Evolutionary conservation across 306 rosid species (phyloP).

Genomic region (Dalbergia oliveri): DNA sequence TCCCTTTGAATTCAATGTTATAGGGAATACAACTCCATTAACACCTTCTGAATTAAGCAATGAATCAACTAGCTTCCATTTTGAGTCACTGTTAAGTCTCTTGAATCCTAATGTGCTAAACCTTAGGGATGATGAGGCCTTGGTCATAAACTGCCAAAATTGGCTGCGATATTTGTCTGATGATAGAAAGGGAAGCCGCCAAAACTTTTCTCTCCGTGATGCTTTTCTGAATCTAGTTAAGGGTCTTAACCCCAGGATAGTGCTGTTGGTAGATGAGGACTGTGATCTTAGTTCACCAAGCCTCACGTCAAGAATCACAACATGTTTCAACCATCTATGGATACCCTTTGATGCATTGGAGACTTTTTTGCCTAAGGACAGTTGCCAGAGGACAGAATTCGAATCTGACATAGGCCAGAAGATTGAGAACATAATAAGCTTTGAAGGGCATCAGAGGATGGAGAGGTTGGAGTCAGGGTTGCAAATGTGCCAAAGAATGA

Average conservation of each 20-base stretch:
- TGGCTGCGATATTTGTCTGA: slow-evolving; percentile 79
- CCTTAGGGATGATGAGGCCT: slow-evolving; percentile 82
- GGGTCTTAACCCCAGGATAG: slow-evolving; percentile 73
- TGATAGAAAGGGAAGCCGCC: slow-evolving; percentile 47
- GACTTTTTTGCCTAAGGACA: slow-evolving; percentile 85
- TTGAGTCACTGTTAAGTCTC: slow-evolving; percentile 61
- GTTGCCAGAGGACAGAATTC: slow-evolving; percentile 79
- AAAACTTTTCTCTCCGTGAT: slow-evolving; percentile 58
- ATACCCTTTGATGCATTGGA: slow-evolving; percentile 96
- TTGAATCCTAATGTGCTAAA: slow-evolving; percentile 65
- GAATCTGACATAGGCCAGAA: slow-evolving; percentile 92
- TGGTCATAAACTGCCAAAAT: slow-evolving; percentile 85
- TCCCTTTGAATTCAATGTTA: slow-evolving; percentile 77
- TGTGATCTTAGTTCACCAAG: slow-evolving; percentile 69
- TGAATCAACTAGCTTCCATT: slow-evolving; percentile 50
- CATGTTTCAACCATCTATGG: slow-evolving; percentile 91
- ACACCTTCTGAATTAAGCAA: slow-evolving; percentile 24
- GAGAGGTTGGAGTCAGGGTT: slow-evolving; percentile 76
- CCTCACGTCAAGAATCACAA: slow-evolving; percentile 70
- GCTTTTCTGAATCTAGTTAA: slow-evolving; percentile 62
- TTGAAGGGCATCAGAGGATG: slow-evolving; percentile 74
- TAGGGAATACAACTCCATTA: slow-evolving; percentile 48
- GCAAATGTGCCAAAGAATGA: slow-evolving; percentile 69
- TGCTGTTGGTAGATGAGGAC: slow-evolving; percentile 87
- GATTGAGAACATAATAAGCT: slow-evolving; percentile 78